Conservation (phyloP, 2,329 filamentous ascomycete genomes). For the Fusarium robinianum region DNA sequence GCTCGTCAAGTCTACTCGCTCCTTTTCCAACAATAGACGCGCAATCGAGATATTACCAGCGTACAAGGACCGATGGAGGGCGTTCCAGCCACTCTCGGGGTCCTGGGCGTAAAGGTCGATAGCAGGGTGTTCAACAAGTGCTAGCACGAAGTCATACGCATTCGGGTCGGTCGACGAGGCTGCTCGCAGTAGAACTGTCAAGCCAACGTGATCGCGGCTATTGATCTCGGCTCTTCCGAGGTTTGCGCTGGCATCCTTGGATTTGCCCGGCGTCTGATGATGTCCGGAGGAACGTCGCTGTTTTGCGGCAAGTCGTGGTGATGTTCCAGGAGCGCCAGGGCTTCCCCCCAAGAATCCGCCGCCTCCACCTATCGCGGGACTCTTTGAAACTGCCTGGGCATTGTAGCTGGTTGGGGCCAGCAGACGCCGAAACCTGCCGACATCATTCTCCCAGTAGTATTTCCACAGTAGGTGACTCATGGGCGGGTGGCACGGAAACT, state of each 20-base stretch:
- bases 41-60: slow-evolving; percentile 87
- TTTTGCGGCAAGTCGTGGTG: slow-evolving; percentile 55
- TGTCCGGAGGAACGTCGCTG: slow-evolving; percentile 58
- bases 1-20: slow-evolving; percentile 66
- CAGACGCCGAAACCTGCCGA: slow-evolving; percentile 89
- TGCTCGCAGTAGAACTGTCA: slow-evolving; percentile 83
- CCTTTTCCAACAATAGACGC: slow-evolving; percentile 77
- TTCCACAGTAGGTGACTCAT: slow-evolving; percentile 99
- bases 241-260: slow-evolving; percentile 50
- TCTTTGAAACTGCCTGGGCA: slow-evolving; percentile 59
- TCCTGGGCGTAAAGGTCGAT: slow-evolving; percentile 89
- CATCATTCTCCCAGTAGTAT: slow-evolving; percentile 95
- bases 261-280: slow-evolving; percentile 48
- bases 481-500: slow-evolving; percentile 46
- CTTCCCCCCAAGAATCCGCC: slow-evolving; percentile 43
- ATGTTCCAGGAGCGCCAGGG: slow-evolving; percentile 50
- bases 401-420: slow-evolving; percentile 72
- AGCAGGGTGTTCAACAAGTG: slow-evolving; percentile 79
- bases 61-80: slow-evolving; percentile 88
- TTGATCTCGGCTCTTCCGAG: slow-evolving; percentile 74
- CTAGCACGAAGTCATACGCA: slow-evolving; percentile 74
- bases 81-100: slow-evolving; percentile 92
- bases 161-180: slow-evolving; percentile 73
- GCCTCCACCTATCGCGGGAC: slow-evolving; percentile 50
- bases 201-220: slow-evolving; percentile 76